Percentiles rank a stretch among this genome's conserved stretches.
Conservation (phyloP, 2,329 filamentous ascomycete genomes). For the Pseudocercospora musae region DNA sequence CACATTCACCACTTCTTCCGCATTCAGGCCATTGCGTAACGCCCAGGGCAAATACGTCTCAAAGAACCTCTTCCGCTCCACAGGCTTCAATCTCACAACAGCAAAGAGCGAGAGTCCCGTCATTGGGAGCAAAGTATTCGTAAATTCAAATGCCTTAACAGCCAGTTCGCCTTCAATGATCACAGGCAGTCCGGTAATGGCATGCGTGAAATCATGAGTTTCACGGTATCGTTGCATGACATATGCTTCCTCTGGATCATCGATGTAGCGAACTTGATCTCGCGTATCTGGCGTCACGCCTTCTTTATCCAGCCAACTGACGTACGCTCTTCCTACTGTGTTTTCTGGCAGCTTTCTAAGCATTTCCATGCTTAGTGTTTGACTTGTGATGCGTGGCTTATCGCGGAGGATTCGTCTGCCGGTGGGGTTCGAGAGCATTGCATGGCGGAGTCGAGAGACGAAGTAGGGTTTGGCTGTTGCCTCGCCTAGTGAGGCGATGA, state of each 20-base stretch:
- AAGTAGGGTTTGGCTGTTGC: conserved; percentile 93
- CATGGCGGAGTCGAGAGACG: conserved; percentile 83
- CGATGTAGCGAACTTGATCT: conserved; percentile 78
- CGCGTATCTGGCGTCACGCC: conserved; percentile 91
- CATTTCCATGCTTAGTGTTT: conserved; percentile 62
- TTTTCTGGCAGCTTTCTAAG: conserved; percentile 70
- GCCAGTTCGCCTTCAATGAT: conserved; percentile 95
- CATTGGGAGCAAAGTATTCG: conserved; percentile 93
- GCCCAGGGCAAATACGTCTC: conserved; percentile 86
- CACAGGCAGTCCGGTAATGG: conserved; percentile 82
- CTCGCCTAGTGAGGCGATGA: conserved; percentile 92
- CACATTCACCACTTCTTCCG: conserved; percentile 84
- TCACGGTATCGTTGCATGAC: conserved; percentile 98
- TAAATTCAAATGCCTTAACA: conserved; percentile 96
- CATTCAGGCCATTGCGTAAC: conserved; percentile 70
- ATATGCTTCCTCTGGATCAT: conserved; percentile 93
- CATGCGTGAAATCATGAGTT: conserved; percentile 97
- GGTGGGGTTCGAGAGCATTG: conserved; percentile 80
- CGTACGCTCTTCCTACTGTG: conserved; percentile 78
- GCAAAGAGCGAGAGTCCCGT: conserved; percentile 82
- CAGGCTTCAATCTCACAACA: conserved; percentile 59
- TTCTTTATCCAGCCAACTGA: conserved; percentile 87
- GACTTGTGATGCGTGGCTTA: conserved; percentile 80
- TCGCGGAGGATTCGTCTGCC: conserved; percentile 89
- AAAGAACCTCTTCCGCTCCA: conserved; percentile 65